Evolutionary conservation across 192 early-diverging fungal species (phyloP).

Genomic region (Entomortierella chlamydospora): DNA sequence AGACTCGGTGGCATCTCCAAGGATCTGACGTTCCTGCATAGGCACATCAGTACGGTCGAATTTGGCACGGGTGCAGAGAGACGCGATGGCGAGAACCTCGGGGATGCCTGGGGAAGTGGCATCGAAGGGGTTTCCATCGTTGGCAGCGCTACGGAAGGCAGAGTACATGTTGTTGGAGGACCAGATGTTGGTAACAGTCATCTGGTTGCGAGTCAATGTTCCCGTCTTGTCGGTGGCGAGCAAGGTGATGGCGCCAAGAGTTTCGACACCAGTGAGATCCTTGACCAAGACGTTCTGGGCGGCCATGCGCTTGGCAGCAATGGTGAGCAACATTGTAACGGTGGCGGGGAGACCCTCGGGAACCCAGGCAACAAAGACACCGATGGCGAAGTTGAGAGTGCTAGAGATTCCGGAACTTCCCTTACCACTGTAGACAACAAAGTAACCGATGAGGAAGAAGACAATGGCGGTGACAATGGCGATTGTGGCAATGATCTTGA

Average conservation of each 20-base stretch:
- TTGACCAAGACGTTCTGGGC: slow-evolving; percentile 91
- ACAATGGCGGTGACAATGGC: slow-evolving; percentile 78
- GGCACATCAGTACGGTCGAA: slow-evolving; percentile 93
- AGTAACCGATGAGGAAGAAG: slow-evolving; percentile 84
- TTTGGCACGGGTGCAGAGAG: slow-evolving; percentile 86
- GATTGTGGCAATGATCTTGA: slow-evolving; percentile 86
- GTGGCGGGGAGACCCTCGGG: slow-evolving; percentile 95
- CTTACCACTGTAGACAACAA: slow-evolving; percentile 57
- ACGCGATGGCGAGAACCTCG: slow-evolving; percentile 83
- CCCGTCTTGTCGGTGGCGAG: slow-evolving; percentile 98
- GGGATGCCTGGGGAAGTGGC: slow-evolving; percentile 66
- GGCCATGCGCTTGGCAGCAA: slow-evolving; percentile 98
- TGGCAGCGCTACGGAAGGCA: slow-evolving; percentile 57
- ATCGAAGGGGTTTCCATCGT: slow-evolving; percentile 55
- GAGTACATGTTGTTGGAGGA: slow-evolving; percentile 73
- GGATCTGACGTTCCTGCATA: slow-evolving; percentile 79
- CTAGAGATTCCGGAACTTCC: slow-evolving; percentile 63
- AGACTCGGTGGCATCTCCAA: slow-evolving; percentile 96
- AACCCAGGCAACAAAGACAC: slow-evolving; percentile 88
- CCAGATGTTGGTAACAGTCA: slow-evolving; percentile 96
- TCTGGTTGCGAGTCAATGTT: slow-evolving; percentile 95
- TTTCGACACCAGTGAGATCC: slow-evolving; percentile 95
- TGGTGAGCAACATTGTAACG: slow-evolving; percentile 91
- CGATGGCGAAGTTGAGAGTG: slow-evolving; percentile 92
- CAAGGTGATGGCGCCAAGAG: slow-evolving; percentile 95